phyloP scores from a whole-genome alignment of 371 early-diverging fungal species.

The Mucor circinelloides region DNA sequence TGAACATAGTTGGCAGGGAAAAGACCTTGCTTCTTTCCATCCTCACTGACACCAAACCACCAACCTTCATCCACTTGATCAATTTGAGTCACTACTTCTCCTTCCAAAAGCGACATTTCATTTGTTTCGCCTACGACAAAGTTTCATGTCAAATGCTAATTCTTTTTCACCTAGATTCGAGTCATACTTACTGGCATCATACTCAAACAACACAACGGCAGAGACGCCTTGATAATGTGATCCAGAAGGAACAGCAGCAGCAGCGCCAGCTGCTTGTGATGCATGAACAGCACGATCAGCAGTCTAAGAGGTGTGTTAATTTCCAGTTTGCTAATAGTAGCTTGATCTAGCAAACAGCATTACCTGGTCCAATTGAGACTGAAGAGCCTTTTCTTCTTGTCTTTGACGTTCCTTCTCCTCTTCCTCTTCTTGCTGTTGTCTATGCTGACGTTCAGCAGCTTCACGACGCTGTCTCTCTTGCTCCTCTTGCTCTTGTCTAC shows the following conservation, averaged over 20 bases:
- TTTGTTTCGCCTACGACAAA: conserved; percentile 82
- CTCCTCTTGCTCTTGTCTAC: conserved; percentile 18
- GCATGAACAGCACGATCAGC: conserved; percentile 43
- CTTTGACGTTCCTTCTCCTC: conserved; percentile 22
- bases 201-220: conserved; percentile 76
- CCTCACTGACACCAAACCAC: conserved; percentile 85
- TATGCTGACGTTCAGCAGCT: conserved; percentile 28
- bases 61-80: conserved; percentile 84
- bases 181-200: conserved; percentile 69
- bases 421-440: conserved; percentile 24
- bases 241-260: conserved; percentile 27
- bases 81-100: conserved; percentile 74
- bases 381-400: conserved; percentile 17
- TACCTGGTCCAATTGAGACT: conserved; percentile 31
- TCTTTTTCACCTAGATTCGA: no score
- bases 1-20: conserved; percentile 89
- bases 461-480: conserved; percentile 20
- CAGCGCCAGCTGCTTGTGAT: conserved; percentile 21
- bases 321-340: not conserved
- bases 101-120: conserved; percentile 85
- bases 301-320: conserved; percentile 14
- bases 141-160: no score
- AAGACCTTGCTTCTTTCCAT: conserved; percentile 78
- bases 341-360: not conserved
- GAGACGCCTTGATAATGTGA: conserved; percentile 25